Base-by-base conservation (phyloP, 768 basidiomycete genomes). In the Rhizopogon vinicolor region DNA sequence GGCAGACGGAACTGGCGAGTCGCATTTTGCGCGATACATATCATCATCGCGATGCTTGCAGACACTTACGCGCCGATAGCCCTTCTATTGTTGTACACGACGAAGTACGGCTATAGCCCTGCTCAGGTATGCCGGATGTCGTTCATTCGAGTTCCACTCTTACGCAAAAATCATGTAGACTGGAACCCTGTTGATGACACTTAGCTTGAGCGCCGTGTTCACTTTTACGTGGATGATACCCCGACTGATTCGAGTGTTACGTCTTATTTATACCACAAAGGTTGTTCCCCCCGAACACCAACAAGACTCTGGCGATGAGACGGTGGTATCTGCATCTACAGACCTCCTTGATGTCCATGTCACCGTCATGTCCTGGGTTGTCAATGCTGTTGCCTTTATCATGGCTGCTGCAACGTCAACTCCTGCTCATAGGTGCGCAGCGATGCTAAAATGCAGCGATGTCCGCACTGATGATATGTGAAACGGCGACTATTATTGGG, bases 271-370 rank as follows among this genome's bases (percentile, higher is more conserved):
- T 22, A 60, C 25, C 18, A 19, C 10, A 40, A 22, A 7, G 7
- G 4, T 8, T 19, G 12, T 18, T 18, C 44, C 9, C 18, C 7
- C 33, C 19, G 48, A 49, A 49, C 22, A 39, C 9, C 48, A 49
- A 49, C 35, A 25, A 35, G 18, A 19, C 14, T 9, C 35, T 9
- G 6, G 33, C 14, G 48, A 49, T 37, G 35, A 48, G 18, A 43
- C 39, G 35, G 16, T 7, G 13, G 54, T 41, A 44, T 8, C 16
- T 10, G 53, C 51, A 28, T 62, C 65, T 0, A 62, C 67, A 0
- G 72, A 73, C 54, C 60, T 19, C 8, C 52, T 73, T 18, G 65
- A 73, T 40, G 60, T 68, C 14, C 67, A 73, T 48, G 25, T 72
- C 33, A 57, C 59, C 19, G 29, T 70, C 29, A 51, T 42, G 7